Evolutionary conservation across 495 filamentous ascomycete species (phyloP).

Genomic region (Daldinia concentrica): DNA sequence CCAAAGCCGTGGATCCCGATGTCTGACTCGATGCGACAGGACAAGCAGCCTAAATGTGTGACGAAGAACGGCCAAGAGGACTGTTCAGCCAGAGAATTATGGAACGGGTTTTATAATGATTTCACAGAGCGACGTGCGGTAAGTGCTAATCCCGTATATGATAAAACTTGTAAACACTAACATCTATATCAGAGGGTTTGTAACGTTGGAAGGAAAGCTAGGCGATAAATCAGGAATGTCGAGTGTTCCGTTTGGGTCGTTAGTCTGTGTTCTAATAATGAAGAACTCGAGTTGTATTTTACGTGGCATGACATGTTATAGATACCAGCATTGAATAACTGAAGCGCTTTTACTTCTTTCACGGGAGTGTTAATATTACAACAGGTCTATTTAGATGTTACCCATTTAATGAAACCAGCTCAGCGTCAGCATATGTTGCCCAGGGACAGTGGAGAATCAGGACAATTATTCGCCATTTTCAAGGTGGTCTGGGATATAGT

Average conservation of each 20-base stretch:
- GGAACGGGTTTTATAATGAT: constrained; percentile 76
- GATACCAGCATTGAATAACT: constrained; percentile 35
- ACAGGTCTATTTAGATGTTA: neutral
- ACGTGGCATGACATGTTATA: constrained; percentile 41
- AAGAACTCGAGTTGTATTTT: constrained; percentile 35
- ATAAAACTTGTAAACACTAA: constrained; percentile 23
- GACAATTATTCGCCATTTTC: too few relatives aligned
- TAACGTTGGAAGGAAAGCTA: constrained; percentile 30
- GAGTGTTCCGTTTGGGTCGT: constrained; percentile 1
- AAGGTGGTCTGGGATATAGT: too few relatives aligned
- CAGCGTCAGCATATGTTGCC: neutral
- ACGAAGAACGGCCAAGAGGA: constrained; percentile 54
- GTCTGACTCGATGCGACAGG: constrained; percentile 61
- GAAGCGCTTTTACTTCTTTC: constrained; percentile 14
- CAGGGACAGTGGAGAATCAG: too few relatives aligned
- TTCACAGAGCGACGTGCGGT: constrained; percentile 71
- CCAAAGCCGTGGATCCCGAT: constrained; percentile 82
- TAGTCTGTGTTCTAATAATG: constrained; percentile 20
- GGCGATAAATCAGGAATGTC: constrained; percentile 18
- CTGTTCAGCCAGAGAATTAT: constrained; percentile 72
- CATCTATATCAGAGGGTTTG: constrained; percentile 36
- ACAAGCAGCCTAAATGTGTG: constrained; percentile 66
- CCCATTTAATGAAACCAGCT: neutral
- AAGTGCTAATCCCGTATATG: constrained; percentile 24
- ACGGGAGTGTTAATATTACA: neutral